Conservation (phyloP, 495 filamentous ascomycete genomes). For the Tuber borchii region DNA sequence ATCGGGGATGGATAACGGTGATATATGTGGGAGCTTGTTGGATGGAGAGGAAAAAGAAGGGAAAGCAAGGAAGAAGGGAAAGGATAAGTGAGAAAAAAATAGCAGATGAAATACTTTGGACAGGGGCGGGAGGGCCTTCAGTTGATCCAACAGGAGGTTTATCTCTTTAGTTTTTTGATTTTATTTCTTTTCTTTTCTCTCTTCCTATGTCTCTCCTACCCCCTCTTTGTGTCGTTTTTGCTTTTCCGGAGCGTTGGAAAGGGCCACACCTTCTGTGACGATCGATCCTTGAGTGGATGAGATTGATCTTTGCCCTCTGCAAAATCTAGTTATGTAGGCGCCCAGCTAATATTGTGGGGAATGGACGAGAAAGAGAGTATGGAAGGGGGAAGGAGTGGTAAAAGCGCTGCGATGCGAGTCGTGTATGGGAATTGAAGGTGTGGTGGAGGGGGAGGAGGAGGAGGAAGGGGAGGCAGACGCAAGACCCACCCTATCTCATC, state of each 20-base stretch:
- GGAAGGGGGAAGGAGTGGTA: neutral
- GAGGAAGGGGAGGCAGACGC: neutral
- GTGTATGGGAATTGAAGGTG: neutral
- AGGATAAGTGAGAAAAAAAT: neutral
- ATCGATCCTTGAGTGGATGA: neutral
- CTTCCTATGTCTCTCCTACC: neutral
- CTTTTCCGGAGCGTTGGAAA: neutral
- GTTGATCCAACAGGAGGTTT: conserved; percentile 1
- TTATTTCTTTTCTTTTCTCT: neutral
- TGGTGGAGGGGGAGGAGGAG: neutral
- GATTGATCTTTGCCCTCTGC: neutral
- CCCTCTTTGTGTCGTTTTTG: neutral
- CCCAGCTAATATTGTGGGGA: neutral
- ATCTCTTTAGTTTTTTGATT: neutral
- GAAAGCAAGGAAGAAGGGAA: conserved; percentile 11
- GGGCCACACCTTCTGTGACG: neutral
- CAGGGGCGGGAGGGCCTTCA: neutral
- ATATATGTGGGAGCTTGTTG: conserved; percentile 3
- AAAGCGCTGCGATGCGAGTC: neutral
- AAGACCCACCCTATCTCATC: neutral
- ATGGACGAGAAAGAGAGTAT: neutral
- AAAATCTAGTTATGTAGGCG: neutral
- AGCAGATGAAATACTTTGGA: conserved; percentile 1
- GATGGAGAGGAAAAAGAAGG: conserved; percentile 5
- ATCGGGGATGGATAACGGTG: neutral